Conservation (phyloP, 345 rosid genomes). For the Barbarea vulgaris region DNA sequence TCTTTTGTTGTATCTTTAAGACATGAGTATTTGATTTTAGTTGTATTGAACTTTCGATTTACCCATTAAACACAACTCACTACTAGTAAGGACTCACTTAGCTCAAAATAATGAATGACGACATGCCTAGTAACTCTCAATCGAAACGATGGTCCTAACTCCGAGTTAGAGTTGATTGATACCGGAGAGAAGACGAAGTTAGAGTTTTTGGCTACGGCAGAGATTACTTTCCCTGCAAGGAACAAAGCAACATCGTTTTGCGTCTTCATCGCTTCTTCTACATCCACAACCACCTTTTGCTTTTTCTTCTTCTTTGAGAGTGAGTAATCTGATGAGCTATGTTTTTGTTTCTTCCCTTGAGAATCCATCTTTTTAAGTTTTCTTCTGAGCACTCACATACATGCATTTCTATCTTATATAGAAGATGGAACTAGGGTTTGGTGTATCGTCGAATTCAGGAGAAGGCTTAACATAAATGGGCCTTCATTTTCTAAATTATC, state of each 20-base stretch:
- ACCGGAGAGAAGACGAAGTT: slow-evolving; percentile 7
- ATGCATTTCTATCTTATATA: too few relatives aligned
- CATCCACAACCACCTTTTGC: neutral
- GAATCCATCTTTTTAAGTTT: too few relatives aligned
- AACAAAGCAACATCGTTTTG: neutral
- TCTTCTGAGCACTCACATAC: too few relatives aligned
- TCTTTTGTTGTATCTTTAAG: neutral
- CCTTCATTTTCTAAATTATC: too few relatives aligned
- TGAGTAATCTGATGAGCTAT: neutral
- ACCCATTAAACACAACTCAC: neutral
- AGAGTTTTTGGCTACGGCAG: neutral
- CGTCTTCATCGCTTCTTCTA: neutral
- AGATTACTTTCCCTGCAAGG: neutral
- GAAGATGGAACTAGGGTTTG: too few relatives aligned
- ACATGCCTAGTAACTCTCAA: too few relatives aligned
- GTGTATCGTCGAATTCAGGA: too few relatives aligned
- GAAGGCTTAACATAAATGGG: too few relatives aligned
- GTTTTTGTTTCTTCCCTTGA: neutral
- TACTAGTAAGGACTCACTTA: neutral
- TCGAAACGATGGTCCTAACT: too few relatives aligned
- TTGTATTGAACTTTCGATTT: neutral
- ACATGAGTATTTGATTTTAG: neutral
- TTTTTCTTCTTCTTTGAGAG: too few relatives aligned
- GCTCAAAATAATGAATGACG: too few relatives aligned
- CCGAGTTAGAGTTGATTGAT: neutral